Base-by-base conservation (phyloP, 257 asterid species). In the Prunella vulgaris region DNA sequence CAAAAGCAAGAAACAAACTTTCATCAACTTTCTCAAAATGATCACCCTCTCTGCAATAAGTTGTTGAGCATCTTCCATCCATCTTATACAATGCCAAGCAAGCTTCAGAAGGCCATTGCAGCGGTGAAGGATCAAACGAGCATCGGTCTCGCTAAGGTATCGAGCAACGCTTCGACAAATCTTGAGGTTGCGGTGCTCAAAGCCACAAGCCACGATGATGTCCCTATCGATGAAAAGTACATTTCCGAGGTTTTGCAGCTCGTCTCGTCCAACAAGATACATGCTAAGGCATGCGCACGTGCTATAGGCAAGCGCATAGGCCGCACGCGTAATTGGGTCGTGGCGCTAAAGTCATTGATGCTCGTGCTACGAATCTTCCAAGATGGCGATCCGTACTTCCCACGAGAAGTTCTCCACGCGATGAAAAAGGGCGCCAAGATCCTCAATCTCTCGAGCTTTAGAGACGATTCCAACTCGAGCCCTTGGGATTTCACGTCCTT, bases 121-220 rank as follows among this genome's bases (percentile, higher is more conserved):
- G 95, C 91, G 15, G 97, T 91, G 10, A 91, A 91, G 69, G 97
- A 91, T 72, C 96, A 85, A 66, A 91, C 97, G 15, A 91, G 97
- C 91, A 88, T 91, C 54, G 76, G 97, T 85, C 87, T 88, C 22
- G 97, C 97, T 2, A 91, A 84, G 80, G 95, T 88, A 60, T 79
- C 90, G 0, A 80, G 76, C 84, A 84, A 84, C 74, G 81, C 72
- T 15, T 81, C 86, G 3, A 77, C 93, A 5, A 76, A 74, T 15
- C 90, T 91, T 1, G 97, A 91, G 60, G 93, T 91, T 17, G 82
- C 82, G 0, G 90, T 91, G 27, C 84, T 91, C 60, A 91, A 87
- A 68, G 91, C 97, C 80, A 91, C 96, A 4, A 87, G 95, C 57
- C 96, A 91, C 7, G 96, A 88, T 7, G 88, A 72, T 59, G 77